Base-by-base conservation (phyloP, 768 basidiomycete genomes). In the Lactarius indigo region DNA sequence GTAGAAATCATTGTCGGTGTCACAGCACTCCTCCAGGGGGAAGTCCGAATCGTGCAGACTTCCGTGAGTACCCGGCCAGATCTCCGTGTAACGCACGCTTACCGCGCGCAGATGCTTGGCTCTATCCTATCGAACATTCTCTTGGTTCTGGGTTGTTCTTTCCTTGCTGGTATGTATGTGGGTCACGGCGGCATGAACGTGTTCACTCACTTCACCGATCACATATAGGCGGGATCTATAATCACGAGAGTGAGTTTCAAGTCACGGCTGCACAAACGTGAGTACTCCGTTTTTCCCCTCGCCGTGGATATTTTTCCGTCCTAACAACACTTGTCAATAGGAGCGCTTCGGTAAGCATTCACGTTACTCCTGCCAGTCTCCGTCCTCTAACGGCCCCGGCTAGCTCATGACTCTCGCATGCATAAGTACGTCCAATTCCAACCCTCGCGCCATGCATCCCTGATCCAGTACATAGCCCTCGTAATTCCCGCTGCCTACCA, bases 1-100 rank as follows among this genome's bases (percentile, higher is more conserved):
- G 90, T 94, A 55, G 93, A 95, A 75, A 91, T 94, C 59, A 94
- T 94, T 69, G 92, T 96, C 42, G 94, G 92, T 50, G 79, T 96
- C 68, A 90, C 91, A 60, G 94, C 94, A 37, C 79, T 97, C 20
- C 73, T 60, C 62, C 41, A 72, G 90, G 91, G 85, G 63, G 83
- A 97, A 77, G 81, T 95, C 20, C 87, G 91, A 41, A 90, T 97
- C 72, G 95, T 97, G 2, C 94, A 97, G 76, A 95, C 92, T 33
- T 95, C 94, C 42, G 90, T 91, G 66, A 67, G 85, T 72, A 47
- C 35, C 58, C 35, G 52, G 44, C 28, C 41, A 23, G 17, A 44
- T 57, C 18, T 41, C 63, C 15, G 39, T 18, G 13, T 39, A 62
- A 37, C 23, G 64, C 55, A 23, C 28, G 35, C 52, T 72, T 28